Evolutionary conservation across 129 eudicot species (phyloP).

Genomic region (Flaveria ramosissima): DNA sequence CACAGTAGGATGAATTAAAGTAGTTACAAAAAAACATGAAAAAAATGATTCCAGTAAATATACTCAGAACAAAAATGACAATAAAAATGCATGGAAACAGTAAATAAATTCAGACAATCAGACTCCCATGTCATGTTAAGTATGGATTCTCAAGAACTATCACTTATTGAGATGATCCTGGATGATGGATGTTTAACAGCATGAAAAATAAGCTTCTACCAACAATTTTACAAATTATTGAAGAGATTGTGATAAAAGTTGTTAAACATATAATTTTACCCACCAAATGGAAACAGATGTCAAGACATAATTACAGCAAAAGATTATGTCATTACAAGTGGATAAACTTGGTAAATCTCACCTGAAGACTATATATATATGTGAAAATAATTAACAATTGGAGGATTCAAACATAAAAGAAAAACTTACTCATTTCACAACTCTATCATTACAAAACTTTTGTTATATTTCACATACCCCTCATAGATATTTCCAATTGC

Average conservation of each 20-base stretch:
- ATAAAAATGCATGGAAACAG: background rate
- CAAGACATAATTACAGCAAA: background rate
- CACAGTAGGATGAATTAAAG: background rate
- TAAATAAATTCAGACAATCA: background rate
- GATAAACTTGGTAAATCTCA: background rate
- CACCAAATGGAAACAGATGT: background rate
- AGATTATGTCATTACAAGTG: background rate
- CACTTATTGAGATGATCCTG: background rate
- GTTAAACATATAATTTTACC: background rate
- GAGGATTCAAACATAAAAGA: background rate
- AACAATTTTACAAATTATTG: background rate
- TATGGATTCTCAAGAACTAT: background rate
- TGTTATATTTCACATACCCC: slow-evolving; percentile 51
- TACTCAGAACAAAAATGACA: background rate
- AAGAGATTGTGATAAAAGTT: background rate
- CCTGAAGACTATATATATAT: background rate
- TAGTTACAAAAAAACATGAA: background rate
- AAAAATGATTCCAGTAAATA: background rate
- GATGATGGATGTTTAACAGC: too few relatives aligned
- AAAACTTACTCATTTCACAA: slow-evolving; percentile 2
- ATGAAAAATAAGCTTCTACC: too few relatives aligned
- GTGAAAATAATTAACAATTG: background rate
- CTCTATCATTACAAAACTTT: slow-evolving; percentile 16
- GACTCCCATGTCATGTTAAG: background rate
- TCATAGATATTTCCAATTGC: slow-evolving; percentile 79